A percentile compares a stretch with the other conserved stretches of the same genome.
phyloP scores from a whole-genome alignment of 345 rosid genomes.

The Eutrema japonicum region DNA sequence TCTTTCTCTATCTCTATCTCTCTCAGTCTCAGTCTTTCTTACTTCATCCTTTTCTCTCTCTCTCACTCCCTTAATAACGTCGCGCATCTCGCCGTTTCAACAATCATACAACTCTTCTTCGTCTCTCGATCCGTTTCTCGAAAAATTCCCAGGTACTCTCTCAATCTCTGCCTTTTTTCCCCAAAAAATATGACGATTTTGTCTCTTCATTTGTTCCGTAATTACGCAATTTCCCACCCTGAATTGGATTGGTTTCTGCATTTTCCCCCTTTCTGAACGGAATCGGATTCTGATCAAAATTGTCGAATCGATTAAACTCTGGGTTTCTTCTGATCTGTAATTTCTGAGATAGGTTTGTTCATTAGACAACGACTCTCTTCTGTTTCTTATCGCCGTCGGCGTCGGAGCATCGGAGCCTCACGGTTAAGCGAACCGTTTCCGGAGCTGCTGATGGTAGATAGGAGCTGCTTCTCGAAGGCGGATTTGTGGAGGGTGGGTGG shows the following conservation, averaged over 20 bases:
- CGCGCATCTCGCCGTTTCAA: slow-evolving; percentile 13
- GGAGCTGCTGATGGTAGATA: slow-evolving; percentile 46
- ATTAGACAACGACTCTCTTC: background rate
- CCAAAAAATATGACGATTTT: background rate
- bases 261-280: background rate
- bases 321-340: slow-evolving; percentile 31
- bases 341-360: slow-evolving; percentile 19
- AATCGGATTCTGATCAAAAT: slow-evolving; percentile 17
- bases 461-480: slow-evolving; percentile 63
- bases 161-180: slow-evolving; percentile 9
- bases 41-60: slow-evolving; percentile 15
- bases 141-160: slow-evolving; percentile 34
- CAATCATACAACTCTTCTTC: slow-evolving; percentile 26
- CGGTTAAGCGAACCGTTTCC: slow-evolving; percentile 35
- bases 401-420: slow-evolving; percentile 69
- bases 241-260: background rate
- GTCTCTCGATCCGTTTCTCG: slow-evolving; percentile 14
- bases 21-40: slow-evolving; percentile 18
- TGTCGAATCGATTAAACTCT: background rate
- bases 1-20: slow-evolving; percentile 5
- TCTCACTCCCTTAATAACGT: slow-evolving; percentile 17
- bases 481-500: slow-evolving; percentile 53
- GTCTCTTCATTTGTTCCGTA: slow-evolving; percentile 1
- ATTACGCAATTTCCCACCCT: background rate
- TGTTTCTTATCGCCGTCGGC: slow-evolving; percentile 42